Conservation (phyloP, 805 yeast species). For the Saturnispora serradocipensis region DNA sequence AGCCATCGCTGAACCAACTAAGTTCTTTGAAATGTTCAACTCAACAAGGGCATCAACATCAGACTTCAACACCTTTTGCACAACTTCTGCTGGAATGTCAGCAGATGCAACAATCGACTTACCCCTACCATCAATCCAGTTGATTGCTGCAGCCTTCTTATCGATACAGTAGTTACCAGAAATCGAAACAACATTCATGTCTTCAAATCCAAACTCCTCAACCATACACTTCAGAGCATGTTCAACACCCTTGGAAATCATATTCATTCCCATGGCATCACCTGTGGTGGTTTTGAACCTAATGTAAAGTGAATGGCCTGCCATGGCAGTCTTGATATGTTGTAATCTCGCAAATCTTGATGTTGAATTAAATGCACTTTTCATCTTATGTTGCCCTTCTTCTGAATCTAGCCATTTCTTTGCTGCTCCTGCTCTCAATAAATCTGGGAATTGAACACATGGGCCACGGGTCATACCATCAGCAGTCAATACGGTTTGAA, state of each 20-base stretch:
- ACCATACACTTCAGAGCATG: conserved; percentile 74
- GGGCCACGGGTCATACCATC: conserved; percentile 99
- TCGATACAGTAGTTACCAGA: conserved; percentile 98
- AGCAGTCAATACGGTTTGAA: conserved; percentile 76
- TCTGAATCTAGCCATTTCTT: conserved; percentile 93
- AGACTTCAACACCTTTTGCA: conserved; percentile 75
- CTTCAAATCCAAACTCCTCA: conserved; percentile 84
- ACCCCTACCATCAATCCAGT: conserved; percentile 99
- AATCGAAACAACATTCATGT: conserved; percentile 86
- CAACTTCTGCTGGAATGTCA: conserved; percentile 72
- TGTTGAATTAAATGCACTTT: conserved; percentile 90
- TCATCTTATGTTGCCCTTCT: conserved; percentile 77
- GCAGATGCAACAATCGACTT: conserved; percentile 97
- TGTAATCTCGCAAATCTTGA: conserved; percentile 95
- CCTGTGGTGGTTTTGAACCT: conserved; percentile 98
- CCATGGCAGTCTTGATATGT: conserved; percentile 84
- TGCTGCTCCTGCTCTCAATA: conserved; percentile 86
- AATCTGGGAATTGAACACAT: conserved; percentile 79
- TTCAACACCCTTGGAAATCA: conserved; percentile 98
- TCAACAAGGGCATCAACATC: conserved; percentile 89
- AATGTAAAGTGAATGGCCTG: conserved; percentile 81
- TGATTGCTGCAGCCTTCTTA: conserved; percentile 95
- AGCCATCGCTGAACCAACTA: conserved; percentile 97
- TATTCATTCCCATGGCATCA: conserved; percentile 99
- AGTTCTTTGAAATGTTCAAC: conserved; percentile 78